These are phyloP conservation scores for Gymnopilus dilepis DNA, from an alignment of 768 basidiomycete species.

Conservation along the genomic window DNA sequence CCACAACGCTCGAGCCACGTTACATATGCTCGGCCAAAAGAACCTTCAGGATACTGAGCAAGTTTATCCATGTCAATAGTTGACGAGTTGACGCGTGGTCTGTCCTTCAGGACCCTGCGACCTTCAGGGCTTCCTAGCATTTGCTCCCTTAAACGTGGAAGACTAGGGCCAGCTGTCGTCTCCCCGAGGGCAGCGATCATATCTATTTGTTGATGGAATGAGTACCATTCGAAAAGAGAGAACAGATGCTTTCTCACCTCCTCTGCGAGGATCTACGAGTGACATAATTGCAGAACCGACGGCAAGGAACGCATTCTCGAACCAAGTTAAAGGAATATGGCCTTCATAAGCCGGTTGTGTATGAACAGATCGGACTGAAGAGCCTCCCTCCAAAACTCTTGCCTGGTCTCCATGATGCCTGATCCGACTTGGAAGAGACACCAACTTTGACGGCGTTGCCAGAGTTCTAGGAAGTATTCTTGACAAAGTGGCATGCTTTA, in stretches of 20 bases:
- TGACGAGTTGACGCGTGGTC: conserved; percentile 79
- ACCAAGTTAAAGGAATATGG: conserved; percentile 79
- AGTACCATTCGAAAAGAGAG: conserved; percentile 2
- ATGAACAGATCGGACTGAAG: conserved; percentile 19
- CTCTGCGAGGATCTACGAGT: conserved; percentile 79
- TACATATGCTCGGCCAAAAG: conserved; percentile 85
- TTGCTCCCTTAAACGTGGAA: conserved; percentile 74
- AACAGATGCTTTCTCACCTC: conserved; percentile 59
- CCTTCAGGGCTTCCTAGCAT: conserved; percentile 87
- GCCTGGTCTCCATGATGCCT: neutral
- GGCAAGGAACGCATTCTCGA: conserved; percentile 87
- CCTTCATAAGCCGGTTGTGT: conserved; percentile 69
- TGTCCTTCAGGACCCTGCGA: conserved; percentile 78
- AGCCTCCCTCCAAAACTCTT: neutral
- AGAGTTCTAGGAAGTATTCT: conserved; percentile 1
- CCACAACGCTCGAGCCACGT: conserved; percentile 90
- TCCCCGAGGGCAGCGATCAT: conserved; percentile 96
- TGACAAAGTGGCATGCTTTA: conserved; percentile 1
- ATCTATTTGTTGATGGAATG: conserved; percentile 52
- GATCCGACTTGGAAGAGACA: conserved; percentile 1
- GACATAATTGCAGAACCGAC: conserved; percentile 87
- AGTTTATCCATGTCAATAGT: conserved; percentile 78
- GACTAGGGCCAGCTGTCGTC: conserved; percentile 82
- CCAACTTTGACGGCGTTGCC: neutral
- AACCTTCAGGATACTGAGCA: conserved; percentile 71